phyloP scores from a whole-genome alignment of 2,329 filamentous ascomycete genomes.

The Ophiostoma ips region DNA sequence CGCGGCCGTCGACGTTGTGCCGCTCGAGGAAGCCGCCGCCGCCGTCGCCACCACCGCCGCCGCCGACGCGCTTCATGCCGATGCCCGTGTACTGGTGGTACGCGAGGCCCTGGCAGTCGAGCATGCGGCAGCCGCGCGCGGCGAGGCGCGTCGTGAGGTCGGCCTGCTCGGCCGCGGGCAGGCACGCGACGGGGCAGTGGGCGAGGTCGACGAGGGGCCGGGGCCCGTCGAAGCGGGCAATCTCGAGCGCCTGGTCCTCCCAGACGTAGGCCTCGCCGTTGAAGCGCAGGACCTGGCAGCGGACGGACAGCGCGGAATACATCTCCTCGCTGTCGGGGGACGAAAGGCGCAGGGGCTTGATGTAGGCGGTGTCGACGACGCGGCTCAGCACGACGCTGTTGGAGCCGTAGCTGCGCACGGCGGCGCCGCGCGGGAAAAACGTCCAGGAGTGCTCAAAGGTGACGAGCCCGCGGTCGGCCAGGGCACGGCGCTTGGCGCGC shows the following conservation, averaged over 20 bases:
- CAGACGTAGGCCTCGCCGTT: conserved; percentile 29
- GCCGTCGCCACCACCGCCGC: no score
- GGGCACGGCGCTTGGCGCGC: conserved; percentile 22
- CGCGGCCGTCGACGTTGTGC: conserved; percentile 27
- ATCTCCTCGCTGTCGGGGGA: no score
- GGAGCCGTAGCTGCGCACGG: conserved; percentile 25
- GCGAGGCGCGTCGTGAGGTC: conserved; percentile 19
- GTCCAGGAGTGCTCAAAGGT: conserved; percentile 31
- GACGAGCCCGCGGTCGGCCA: conserved; percentile 25
- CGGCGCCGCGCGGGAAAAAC: conserved; percentile 26
- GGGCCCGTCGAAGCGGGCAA: conserved; percentile 25
- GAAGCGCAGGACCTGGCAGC: conserved; percentile 24
- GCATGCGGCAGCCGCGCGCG: conserved; percentile 24
- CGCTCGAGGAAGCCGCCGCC: no score
- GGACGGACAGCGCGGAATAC: no score
- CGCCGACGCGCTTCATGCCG: conserved; percentile 18
- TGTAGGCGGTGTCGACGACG: conserved; percentile 23
- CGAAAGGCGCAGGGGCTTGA: conserved; percentile 3
- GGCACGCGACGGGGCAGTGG: conserved; percentile 24
- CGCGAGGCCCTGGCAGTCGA: conserved; percentile 28
- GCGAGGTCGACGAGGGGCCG: conserved; percentile 26
- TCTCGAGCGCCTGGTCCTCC: conserved; percentile 20
- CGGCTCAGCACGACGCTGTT: conserved; percentile 29
- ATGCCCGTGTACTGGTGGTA: conserved; percentile 30
- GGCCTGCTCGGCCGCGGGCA: conserved; percentile 18